These are phyloP conservation scores for Camelina sativa DNA, from an alignment of 345 rosid genomes.

Conservation along the genomic window DNA sequence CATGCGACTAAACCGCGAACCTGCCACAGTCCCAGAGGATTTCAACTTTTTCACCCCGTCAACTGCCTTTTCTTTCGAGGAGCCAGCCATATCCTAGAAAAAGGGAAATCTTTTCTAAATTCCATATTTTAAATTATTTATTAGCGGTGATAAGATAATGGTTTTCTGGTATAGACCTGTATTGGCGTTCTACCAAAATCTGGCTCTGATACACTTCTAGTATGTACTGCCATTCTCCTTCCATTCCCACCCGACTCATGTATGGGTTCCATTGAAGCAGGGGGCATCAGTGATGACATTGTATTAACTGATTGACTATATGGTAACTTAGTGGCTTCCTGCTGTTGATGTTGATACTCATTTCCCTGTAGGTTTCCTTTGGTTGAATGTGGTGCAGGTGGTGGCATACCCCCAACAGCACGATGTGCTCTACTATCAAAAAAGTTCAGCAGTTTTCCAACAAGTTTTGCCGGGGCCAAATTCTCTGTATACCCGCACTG, in stretches of 20 bases:
- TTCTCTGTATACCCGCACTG: conserved; percentile 68
- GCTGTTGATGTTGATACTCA: conserved; percentile 51
- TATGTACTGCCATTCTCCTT: conserved; percentile 52
- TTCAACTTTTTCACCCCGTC: conserved; percentile 58
- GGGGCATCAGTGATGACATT: conserved; percentile 57
- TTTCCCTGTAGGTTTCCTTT: conserved; percentile 44
- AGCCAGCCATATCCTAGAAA: conserved; percentile 56
- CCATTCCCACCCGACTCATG: conserved; percentile 56
- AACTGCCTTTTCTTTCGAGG: conserved; percentile 56
- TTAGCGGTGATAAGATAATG: conserved; percentile 18
- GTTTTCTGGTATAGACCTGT: conserved; percentile 51
- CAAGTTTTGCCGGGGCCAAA: conserved; percentile 66
- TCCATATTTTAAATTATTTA: conserved; percentile 3
- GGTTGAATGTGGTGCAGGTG: conserved; percentile 57
- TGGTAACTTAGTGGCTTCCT: conserved; percentile 47
- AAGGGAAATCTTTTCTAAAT: conserved; percentile 18
- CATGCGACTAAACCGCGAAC: conserved; percentile 78
- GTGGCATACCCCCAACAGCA: conserved; percentile 76
- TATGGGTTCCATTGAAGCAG: conserved; percentile 58
- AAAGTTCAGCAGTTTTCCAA: conserved; percentile 65
- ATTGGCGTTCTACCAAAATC: conserved; percentile 60
- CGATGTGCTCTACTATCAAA: conserved; percentile 70
- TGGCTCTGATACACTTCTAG: conserved; percentile 77
- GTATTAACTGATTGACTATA: conserved; percentile 60
- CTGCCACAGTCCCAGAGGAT: conserved; percentile 51